Evolutionary conservation across 192 early-diverging fungal genomes (phyloP).

Genomic region (Dissophora globulifera): DNA sequence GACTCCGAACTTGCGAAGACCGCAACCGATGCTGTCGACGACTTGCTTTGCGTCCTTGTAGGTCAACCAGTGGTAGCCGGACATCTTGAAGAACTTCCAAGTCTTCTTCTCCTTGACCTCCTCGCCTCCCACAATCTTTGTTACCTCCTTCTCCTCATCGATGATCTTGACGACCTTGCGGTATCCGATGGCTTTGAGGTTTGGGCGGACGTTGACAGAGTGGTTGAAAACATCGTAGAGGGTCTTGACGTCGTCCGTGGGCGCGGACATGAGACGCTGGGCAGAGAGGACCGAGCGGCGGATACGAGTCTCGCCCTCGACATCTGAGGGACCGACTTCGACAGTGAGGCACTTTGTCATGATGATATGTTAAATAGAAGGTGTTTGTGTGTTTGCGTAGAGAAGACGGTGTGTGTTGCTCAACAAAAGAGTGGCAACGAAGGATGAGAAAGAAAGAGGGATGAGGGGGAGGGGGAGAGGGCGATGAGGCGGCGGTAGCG

Average conservation of each 20-base stretch:
- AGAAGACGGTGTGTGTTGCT: not conserved
- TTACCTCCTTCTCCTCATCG: slow-evolving; percentile 81
- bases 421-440: not conserved
- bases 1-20: slow-evolving; percentile 75
- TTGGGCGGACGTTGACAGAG: slow-evolving; percentile 62
- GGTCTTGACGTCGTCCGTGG: slow-evolving; percentile 65
- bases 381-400: not conserved
- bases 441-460: not conserved
- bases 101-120: slow-evolving; percentile 76
- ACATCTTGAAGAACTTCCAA: slow-evolving; percentile 86
- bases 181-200: slow-evolving; percentile 75
- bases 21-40: slow-evolving; percentile 71
- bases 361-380: slow-evolving; percentile 15
- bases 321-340: slow-evolving; percentile 50
- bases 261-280: slow-evolving; percentile 56
- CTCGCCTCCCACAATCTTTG: slow-evolving; percentile 66
- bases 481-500: not conserved
- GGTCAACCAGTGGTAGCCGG: slow-evolving; percentile 84
- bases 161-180: slow-evolving; percentile 71
- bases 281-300: slow-evolving; percentile 59
- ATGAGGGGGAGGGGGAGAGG: not conserved
- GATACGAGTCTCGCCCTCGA: slow-evolving; percentile 56
- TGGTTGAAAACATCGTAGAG: slow-evolving; percentile 78
- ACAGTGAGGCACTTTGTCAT: slow-evolving; percentile 55
- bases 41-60: slow-evolving; percentile 73